Conservation (phyloP, 805 yeast genomes). For the Candida mattraensis region DNA sequence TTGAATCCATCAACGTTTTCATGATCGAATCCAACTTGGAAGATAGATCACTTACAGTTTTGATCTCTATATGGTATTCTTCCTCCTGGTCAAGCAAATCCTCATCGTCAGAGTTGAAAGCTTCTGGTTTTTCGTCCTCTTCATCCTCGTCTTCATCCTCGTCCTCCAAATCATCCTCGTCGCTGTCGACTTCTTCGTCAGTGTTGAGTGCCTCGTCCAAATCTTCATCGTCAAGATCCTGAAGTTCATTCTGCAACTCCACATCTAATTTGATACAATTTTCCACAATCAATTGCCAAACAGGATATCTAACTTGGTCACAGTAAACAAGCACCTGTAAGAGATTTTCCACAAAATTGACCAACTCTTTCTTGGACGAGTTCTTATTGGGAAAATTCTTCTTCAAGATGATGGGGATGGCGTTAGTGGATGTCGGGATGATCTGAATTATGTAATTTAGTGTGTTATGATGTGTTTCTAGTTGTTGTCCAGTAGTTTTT, state of each 20-base stretch:
- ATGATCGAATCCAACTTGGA: slow-evolving; percentile 73
- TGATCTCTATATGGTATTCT: slow-evolving; percentile 48
- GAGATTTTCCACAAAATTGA: slow-evolving; percentile 66
- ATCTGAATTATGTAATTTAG: slow-evolving; percentile 62
- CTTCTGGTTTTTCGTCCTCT: slow-evolving; percentile 26
- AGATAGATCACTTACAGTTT: slow-evolving; percentile 52
- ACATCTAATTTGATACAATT: slow-evolving; percentile 85
- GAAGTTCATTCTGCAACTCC: slow-evolving; percentile 84
- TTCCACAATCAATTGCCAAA: slow-evolving; percentile 83
- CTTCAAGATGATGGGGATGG: slow-evolving; percentile 58
- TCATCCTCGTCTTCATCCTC: slow-evolving; percentile 34
- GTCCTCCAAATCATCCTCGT: slow-evolving; percentile 27
- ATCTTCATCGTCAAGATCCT: slow-evolving; percentile 77
- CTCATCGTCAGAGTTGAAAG: slow-evolving; percentile 35
- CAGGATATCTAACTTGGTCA: slow-evolving; percentile 66
- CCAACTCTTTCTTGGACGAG: slow-evolving; percentile 50
- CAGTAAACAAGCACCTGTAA: slow-evolving; percentile 64
- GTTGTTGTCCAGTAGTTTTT: slow-evolving; percentile 12
- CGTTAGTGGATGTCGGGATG: slow-evolving; percentile 78
- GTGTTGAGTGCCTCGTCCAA: slow-evolving; percentile 45
- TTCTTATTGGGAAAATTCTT: slow-evolving; percentile 79
- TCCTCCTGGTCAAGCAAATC: slow-evolving; percentile 38
- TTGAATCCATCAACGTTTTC: slow-evolving; percentile 50
- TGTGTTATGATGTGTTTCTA: slow-evolving; percentile 59
- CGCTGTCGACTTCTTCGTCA: slow-evolving; percentile 37